phyloP scores from a whole-genome alignment of 2,329 filamentous ascomycete genomes.

The Trichoderma pleuroti region DNA sequence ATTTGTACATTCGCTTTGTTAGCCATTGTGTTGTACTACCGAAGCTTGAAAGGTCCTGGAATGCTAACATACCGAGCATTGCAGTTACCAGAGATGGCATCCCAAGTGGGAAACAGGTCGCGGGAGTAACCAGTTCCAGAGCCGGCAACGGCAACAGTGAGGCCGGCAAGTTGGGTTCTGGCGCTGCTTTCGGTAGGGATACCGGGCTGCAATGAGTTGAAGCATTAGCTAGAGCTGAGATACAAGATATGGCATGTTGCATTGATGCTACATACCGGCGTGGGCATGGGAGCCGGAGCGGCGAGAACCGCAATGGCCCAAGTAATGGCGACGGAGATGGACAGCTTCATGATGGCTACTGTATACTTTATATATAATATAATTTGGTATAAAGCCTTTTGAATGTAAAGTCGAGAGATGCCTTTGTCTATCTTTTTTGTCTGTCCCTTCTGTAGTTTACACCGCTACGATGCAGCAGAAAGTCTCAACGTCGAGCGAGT shows the following conservation, averaged over 20 bases:
- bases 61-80: slow-evolving; percentile 54
- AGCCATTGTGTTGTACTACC: background rate
- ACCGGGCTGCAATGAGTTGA: slow-evolving; percentile 43
- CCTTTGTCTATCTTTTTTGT: background rate
- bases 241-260: background rate
- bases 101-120: slow-evolving; percentile 69
- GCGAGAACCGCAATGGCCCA: slow-evolving; percentile 29
- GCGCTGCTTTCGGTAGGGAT: slow-evolving; percentile 60
- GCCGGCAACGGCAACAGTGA: slow-evolving; percentile 56
- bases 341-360: slow-evolving; percentile 32
- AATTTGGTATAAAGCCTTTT: background rate
- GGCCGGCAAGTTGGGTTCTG: slow-evolving; percentile 51
- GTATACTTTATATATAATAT: background rate
- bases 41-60: background rate
- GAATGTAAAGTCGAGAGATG: background rate
- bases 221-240: background rate
- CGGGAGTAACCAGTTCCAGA: slow-evolving; percentile 59
- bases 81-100: slow-evolving; percentile 61
- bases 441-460: background rate
- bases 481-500: background rate
- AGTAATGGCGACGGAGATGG: slow-evolving; percentile 27
- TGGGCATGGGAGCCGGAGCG: slow-evolving; percentile 27
- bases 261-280: slow-evolving; percentile 25
- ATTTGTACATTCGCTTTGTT: background rate
- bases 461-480: background rate